These are phyloP conservation scores for Mycothermus thermophilus DNA, from an alignment of 495 filamentous ascomycete genomes.

Conservation along the genomic window DNA sequence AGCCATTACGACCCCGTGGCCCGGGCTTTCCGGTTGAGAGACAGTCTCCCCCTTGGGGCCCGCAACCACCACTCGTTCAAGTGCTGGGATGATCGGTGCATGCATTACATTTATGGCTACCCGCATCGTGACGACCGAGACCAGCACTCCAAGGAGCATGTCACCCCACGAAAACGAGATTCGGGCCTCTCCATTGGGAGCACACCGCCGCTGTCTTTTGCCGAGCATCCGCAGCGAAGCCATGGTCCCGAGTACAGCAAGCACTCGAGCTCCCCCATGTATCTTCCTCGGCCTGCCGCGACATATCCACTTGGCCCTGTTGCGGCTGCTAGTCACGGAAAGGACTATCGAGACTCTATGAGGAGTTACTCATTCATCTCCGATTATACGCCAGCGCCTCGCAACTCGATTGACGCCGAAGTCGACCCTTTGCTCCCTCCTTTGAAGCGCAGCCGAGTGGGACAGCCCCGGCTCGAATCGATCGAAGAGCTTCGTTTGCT, in stretches of 20 bases:
- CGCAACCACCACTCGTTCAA: slow-evolving; percentile 32
- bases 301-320: slow-evolving; percentile 27
- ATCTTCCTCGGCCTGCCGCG: slow-evolving; percentile 28
- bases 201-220: slow-evolving; percentile 24
- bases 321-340: slow-evolving; percentile 20
- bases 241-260: slow-evolving; percentile 24
- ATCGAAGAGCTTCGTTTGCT: slow-evolving; percentile 36
- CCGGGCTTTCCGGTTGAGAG: slow-evolving; percentile 27
- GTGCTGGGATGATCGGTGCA: slow-evolving; percentile 36
- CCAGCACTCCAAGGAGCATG: slow-evolving; percentile 32
- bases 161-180: slow-evolving; percentile 26
- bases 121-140: slow-evolving; percentile 31
- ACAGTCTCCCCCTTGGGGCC: slow-evolving; percentile 26
- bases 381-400: slow-evolving; percentile 24
- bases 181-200: slow-evolving; percentile 29
- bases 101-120: slow-evolving; percentile 40
- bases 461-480: slow-evolving; percentile 33
- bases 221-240: slow-evolving; percentile 19
- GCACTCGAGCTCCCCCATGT: slow-evolving; percentile 17
- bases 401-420: slow-evolving; percentile 34
- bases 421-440: slow-evolving; percentile 37
- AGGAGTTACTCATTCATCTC: slow-evolving; percentile 29
- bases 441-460: slow-evolving; percentile 34
- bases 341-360: slow-evolving; percentile 32
- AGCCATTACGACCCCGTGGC: slow-evolving; percentile 32